Base-by-base conservation (phyloP, 2,329 filamentous ascomycete species). In the Exophiala calicioides region DNA sequence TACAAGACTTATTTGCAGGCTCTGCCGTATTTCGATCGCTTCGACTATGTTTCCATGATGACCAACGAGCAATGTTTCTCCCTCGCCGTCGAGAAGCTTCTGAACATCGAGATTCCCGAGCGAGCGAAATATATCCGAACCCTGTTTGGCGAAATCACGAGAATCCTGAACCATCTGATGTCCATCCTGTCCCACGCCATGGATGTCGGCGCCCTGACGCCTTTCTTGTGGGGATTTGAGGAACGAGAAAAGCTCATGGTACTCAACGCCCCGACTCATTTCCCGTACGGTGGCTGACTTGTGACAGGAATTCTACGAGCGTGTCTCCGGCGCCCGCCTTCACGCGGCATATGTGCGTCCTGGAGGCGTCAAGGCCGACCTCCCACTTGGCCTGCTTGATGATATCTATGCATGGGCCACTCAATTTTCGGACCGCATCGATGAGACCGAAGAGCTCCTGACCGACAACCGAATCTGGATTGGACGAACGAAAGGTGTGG, bases 21-120 rank as follows among this genome's bases (percentile, higher is more conserved):
- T 47, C 78, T 98, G 66, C 93, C 93, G 46, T 98, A 98, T 78
- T 98, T 98, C 68, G 93, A 98, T 74, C 89, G 93, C 61, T 79
- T 98, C 69, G 93, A 98, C 73, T 98, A 98, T 71, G 90, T 96
- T 61, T 96, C 90, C 64, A 98, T 98, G 94, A 98, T 98, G 93
- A 98, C 93, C 64, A 98, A 98, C 72, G 93, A 98, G 79, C 93
- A 98, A 74, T 95, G 90, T 67, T 98, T 89, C 72, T 83, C 90
- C 27, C 80, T 98, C 58, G 93, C 90, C 15, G 91, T 97, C 45
- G 93, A 98, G 80, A 98, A 98, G 79, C 80, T 98, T 52, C 78
- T 98, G 63, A 98, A 98, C 71, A 78, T 98, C 58, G 94, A 98
- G 68, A 88, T 98, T 56, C 93, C 93, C 18, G 86, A 93, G 57